Evolutionary conservation across 805 yeast genomes (phyloP).

Genomic region (Saturnispora hagleri): DNA sequence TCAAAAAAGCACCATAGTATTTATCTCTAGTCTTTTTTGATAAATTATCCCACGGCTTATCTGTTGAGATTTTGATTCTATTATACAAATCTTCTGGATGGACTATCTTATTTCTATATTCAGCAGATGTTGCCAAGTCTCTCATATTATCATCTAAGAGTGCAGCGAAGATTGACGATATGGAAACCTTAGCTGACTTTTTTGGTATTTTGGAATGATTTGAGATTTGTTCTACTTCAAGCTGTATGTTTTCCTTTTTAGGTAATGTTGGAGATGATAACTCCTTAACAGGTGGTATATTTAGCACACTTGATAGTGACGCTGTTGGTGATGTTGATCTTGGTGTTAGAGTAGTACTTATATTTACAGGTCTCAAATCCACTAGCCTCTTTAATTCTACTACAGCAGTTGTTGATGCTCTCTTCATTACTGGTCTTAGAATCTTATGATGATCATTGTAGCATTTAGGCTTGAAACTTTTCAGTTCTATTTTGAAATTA

Average conservation of each 20-base stretch:
- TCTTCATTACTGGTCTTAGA: constrained; percentile 9
- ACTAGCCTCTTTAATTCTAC: constrained; percentile 10
- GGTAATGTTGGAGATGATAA: not conserved
- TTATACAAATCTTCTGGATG: constrained; percentile 23
- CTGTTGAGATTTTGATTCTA: constrained; percentile 16
- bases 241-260: not conserved
- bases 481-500: not conserved
- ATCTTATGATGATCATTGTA: constrained; percentile 1
- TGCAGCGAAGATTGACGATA: constrained; percentile 21
- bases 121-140: constrained; percentile 23
- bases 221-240: not conserved
- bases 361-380: constrained; percentile 5
- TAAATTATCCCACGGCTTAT: constrained; percentile 20
- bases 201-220: not conserved
- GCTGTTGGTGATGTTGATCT: not conserved
- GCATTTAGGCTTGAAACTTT: not conserved
- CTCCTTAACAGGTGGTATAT: not conserved
- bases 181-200: constrained; percentile 7
- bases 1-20: constrained; percentile 25
- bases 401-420: constrained; percentile 8
- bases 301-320: not conserved
- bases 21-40: constrained; percentile 17
- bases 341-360: not conserved
- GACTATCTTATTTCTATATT: constrained; percentile 20
- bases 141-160: constrained; percentile 20